Percentiles rank a stretch among this genome's conserved stretches.
phyloP scores from a whole-genome alignment of 176 grass and related monocot species.

The Zea mays region Zm-B73-REFERENCE-NAM-5.0 NC_050102.1:1392501-1393000 shows the following conservation, averaged over 20 bases:
- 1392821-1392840: not conserved
- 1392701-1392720: no score
- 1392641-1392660: not conserved
- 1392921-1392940: not conserved
- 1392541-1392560: not conserved
- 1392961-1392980: not conserved
- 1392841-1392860: not conserved
- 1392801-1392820: not conserved
- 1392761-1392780: not conserved
- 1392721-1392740: not conserved
- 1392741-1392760: not conserved
- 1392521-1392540: not conserved
- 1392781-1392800: not conserved
- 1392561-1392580: not conserved
- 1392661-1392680: not conserved
- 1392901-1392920: not conserved
- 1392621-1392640: not conserved
- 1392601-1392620: not conserved
- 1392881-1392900: not conserved
- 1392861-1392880: not conserved
- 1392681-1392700: not conserved
- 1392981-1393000: not conserved
- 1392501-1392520: not conserved
- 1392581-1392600: not conserved
- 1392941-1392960: not conserved